Evolutionary conservation across 768 basidiomycete genomes (phyloP).

Genomic region (Leccinum barrowsii): DNA sequence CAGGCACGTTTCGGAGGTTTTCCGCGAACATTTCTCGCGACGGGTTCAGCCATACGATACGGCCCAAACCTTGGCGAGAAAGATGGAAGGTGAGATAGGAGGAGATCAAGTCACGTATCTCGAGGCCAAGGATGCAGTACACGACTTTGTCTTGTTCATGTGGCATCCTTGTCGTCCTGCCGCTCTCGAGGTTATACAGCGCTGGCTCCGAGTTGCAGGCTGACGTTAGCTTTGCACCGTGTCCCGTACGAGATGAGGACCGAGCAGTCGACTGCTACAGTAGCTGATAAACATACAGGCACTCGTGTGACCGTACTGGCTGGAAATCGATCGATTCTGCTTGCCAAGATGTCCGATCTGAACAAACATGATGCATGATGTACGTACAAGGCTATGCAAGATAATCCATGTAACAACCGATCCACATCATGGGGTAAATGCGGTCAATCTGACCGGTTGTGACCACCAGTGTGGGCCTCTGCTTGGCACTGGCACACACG

Average conservation of each 20-base stretch:
- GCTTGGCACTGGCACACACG: not conserved
- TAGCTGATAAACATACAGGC: not conserved
- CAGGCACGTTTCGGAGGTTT: constrained; percentile 49
- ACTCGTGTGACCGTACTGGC: not conserved
- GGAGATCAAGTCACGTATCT: constrained; percentile 42
- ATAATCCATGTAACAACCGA: not conserved
- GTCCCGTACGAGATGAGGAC: not conserved
- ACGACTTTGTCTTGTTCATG: constrained; percentile 49
- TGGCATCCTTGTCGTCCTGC: constrained; percentile 52
- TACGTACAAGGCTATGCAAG: not conserved
- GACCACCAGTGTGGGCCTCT: not conserved
- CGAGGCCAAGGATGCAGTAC: constrained; percentile 49
- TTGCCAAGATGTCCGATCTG: not conserved
- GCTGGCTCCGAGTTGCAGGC: constrained; percentile 34
- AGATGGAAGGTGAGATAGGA: constrained; percentile 50
- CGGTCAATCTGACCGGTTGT: not conserved
- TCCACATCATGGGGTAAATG: not conserved
- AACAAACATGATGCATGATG: not conserved
- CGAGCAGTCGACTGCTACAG: not conserved
- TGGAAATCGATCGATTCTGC: not conserved
- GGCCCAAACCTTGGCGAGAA: constrained; percentile 41
- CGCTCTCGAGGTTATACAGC: constrained; percentile 45
- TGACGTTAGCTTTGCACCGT: not conserved
- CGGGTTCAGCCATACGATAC: constrained; percentile 56
- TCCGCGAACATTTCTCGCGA: constrained; percentile 57